Conservation (phyloP, 345 rosid species). For the Rubroshorea leprosula region DNA sequence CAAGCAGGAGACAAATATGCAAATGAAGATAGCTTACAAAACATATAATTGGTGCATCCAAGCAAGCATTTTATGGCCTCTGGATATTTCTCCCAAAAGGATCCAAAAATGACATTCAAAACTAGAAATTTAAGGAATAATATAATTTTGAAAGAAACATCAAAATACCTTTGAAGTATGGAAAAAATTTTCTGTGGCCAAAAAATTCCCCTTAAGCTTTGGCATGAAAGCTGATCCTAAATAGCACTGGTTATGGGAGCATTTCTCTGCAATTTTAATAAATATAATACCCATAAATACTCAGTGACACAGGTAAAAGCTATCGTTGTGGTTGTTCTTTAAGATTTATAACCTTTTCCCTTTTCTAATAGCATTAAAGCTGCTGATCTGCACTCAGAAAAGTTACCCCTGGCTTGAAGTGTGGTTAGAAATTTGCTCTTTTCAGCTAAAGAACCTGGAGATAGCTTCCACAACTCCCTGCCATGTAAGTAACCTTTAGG, state of each 20-base stretch:
- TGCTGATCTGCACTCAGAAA: constrained; percentile 83
- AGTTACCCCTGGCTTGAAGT: constrained; percentile 69
- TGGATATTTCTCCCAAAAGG: constrained; percentile 6
- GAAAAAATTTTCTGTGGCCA: constrained; percentile 86
- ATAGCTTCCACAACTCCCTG: constrained; percentile 24
- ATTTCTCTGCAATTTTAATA: constrained; percentile 49
- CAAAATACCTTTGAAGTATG: constrained; percentile 74
- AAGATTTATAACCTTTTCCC: constrained; percentile 58
- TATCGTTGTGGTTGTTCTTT: background rate
- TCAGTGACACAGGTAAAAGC: background rate
- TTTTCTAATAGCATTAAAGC: constrained; percentile 52
- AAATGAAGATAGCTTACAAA: constrained; percentile 5
- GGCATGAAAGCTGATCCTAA: constrained; percentile 82
- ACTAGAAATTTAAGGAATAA: background rate
- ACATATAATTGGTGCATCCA: constrained; percentile 1
- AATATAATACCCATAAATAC: background rate
- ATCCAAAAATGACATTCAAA: constrained; percentile 6
- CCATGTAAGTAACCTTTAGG: constrained; percentile 60
- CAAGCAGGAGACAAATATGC: constrained; percentile 14
- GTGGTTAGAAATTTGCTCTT: constrained; percentile 26
- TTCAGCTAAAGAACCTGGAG: constrained; percentile 37
- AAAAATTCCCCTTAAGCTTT: constrained; percentile 66
- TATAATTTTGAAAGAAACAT: background rate
- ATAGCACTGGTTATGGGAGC: constrained; percentile 49
- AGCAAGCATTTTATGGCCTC: constrained; percentile 3